A percentile compares a stretch with the other conserved stretches of the same genome.
Conservation (phyloP, 2,329 filamentous ascomycete genomes). For the Nectriaceae sp. region DNA sequence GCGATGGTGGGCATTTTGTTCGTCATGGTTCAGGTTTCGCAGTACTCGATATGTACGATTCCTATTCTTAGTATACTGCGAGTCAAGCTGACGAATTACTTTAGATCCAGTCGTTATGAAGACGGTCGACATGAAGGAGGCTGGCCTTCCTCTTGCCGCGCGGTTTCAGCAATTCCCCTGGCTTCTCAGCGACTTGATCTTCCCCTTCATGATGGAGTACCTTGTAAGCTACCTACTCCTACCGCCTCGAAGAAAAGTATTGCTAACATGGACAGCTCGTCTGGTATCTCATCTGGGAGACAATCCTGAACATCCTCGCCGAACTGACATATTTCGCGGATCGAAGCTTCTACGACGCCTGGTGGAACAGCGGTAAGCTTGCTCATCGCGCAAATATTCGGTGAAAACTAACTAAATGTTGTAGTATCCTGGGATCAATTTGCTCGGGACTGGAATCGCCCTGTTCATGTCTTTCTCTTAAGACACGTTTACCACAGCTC, state of each 20-base stretch:
- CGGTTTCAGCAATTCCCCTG: slow-evolving; percentile 71
- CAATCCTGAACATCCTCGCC: slow-evolving; percentile 72
- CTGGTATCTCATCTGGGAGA: slow-evolving; percentile 84
- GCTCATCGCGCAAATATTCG: too few relatives aligned
- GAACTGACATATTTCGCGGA: slow-evolving; percentile 79
- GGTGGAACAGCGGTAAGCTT: slow-evolving; percentile 60
- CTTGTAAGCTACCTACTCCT: slow-evolving; percentile 42
- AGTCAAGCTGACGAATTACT: slow-evolving; percentile 8
- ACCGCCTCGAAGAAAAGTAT: not conserved
- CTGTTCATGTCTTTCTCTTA: slow-evolving; percentile 76
- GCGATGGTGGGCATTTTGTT: slow-evolving; percentile 74
- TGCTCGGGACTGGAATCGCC: slow-evolving; percentile 76
- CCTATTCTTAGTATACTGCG: not conserved
- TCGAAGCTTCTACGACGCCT: slow-evolving; percentile 68
- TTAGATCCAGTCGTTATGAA: slow-evolving; percentile 68
- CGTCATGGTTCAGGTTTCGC: slow-evolving; percentile 78
- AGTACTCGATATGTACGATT: slow-evolving; percentile 65
- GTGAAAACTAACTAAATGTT: not conserved
- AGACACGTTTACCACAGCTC: slow-evolving; percentile 79
- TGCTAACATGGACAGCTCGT: slow-evolving; percentile 46
- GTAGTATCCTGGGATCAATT: slow-evolving; percentile 72
- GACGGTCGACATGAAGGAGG: slow-evolving; percentile 67
- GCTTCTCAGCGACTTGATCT: slow-evolving; percentile 73
- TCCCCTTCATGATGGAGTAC: slow-evolving; percentile 79
- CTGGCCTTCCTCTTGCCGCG: slow-evolving; percentile 58